Conservation (phyloP, 2,329 filamentous ascomycete species). For the Hypoxylon sp. region DNA sequence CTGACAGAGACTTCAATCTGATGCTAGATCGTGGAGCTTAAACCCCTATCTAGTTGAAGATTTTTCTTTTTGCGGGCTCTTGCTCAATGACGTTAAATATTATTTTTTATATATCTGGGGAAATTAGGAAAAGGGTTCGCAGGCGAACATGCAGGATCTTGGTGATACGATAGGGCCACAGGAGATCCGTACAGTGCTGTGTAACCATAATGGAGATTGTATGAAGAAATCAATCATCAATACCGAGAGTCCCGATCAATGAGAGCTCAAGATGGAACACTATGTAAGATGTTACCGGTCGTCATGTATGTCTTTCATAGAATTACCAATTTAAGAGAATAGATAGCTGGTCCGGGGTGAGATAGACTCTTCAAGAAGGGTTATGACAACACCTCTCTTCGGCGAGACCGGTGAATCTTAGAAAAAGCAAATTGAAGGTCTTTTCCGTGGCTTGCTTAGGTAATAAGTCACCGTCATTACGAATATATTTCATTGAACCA, state of each 20-base stretch:
- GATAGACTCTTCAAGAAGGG: neutral
- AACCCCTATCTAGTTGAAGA: neutral
- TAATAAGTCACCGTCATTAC: too few relatives aligned
- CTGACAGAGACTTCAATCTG: neutral
- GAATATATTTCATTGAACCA: too few relatives aligned
- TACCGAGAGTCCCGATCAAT: neutral
- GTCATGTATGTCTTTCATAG: neutral
- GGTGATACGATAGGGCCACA: slow-evolving; percentile 13
- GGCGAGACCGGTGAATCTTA: neutral
- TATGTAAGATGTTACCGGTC: neutral
- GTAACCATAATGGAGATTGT: slow-evolving; percentile 1
- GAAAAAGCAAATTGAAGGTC: too few relatives aligned
- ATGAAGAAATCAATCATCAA: neutral
- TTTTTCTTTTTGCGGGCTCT: neutral
- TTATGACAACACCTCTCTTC: neutral
- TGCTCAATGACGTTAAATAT: neutral
- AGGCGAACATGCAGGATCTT: slow-evolving; percentile 1
- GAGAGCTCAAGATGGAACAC: neutral
- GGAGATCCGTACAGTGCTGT: slow-evolving; percentile 12
- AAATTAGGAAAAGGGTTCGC: neutral
- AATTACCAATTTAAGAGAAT: neutral
- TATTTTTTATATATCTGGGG: neutral
- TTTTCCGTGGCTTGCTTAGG: too few relatives aligned
- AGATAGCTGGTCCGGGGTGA: too few relatives aligned
- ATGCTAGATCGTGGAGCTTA: neutral